A percentile compares a stretch with the other conserved stretches of the same genome.
Conservation (phyloP, 2,329 filamentous ascomycete species). For the Alternaria alternata region DNA sequence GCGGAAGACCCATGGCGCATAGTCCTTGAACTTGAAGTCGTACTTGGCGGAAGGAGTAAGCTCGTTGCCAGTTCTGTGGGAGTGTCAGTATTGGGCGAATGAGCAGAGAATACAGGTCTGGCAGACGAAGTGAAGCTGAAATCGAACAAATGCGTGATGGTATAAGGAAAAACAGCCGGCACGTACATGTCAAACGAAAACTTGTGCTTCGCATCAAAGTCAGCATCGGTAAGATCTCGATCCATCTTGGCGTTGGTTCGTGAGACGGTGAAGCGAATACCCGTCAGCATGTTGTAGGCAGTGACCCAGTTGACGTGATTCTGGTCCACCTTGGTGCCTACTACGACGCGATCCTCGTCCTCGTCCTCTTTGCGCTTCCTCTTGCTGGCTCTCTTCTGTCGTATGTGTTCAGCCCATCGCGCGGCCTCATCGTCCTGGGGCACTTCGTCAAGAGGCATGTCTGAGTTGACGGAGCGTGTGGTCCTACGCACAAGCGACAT, state of each 20-base stretch:
- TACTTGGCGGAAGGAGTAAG: slow-evolving; percentile 98
- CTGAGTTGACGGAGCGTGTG: slow-evolving; percentile 86
- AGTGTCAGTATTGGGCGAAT: slow-evolving; percentile 40
- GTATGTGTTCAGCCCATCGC: slow-evolving; percentile 90
- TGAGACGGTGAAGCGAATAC: slow-evolving; percentile 95
- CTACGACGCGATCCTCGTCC: slow-evolving; percentile 86
- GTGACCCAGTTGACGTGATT: slow-evolving; percentile 97
- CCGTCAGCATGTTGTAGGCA: slow-evolving; percentile 99
- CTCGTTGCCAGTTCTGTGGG: slow-evolving; percentile 85
- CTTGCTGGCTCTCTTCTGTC: slow-evolving; percentile 89
- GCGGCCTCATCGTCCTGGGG: slow-evolving; percentile 88
- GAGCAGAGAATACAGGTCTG: slow-evolving; percentile 11
- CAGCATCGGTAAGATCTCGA: slow-evolving; percentile 84
- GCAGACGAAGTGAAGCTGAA: slow-evolving; percentile 22
- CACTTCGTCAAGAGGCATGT: slow-evolving; percentile 82
- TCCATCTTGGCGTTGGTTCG: slow-evolving; percentile 97
- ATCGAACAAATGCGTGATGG: slow-evolving; percentile 23
- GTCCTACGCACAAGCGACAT: slow-evolving; percentile 80
- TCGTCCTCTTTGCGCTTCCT: slow-evolving; percentile 85
- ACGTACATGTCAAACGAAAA: slow-evolving; percentile 97
- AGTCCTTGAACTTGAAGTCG: slow-evolving; percentile 99
- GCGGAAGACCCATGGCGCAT: slow-evolving; percentile 99
- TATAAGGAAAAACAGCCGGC: slow-evolving; percentile 26
- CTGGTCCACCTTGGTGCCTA: slow-evolving; percentile 97
- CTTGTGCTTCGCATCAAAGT: slow-evolving; percentile 95